phyloP scores from a whole-genome alignment of 371 early-diverging fungal species.

The Conidiobolus incongruus region DNA sequence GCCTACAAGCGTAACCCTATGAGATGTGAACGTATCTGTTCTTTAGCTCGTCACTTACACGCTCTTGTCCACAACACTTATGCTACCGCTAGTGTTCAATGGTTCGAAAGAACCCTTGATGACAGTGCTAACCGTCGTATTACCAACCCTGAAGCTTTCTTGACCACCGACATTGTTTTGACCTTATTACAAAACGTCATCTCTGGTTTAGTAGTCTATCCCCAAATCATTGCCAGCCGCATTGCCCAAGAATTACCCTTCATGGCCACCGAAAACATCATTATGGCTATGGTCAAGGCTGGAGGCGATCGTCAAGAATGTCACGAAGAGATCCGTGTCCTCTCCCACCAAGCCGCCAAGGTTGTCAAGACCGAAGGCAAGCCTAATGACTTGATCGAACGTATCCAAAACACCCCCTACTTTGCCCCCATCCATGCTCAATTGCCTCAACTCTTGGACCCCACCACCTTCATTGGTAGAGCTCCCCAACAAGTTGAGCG shows the following conservation, averaged over 20 bases:
- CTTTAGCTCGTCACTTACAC: constrained; percentile 89
- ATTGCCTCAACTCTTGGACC: constrained; percentile 63
- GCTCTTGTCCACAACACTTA: constrained; percentile 69
- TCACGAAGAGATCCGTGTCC: constrained; percentile 90
- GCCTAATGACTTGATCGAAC: constrained; percentile 85
- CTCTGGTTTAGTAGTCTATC: constrained; percentile 92
- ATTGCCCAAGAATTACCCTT: constrained; percentile 91
- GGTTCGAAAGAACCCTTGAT: constrained; percentile 94
- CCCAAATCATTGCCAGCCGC: constrained; percentile 75
- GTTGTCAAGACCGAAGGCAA: constrained; percentile 82
- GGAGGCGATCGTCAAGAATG: constrained; percentile 92
- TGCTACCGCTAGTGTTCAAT: constrained; percentile 79
- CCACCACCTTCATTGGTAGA: constrained; percentile 81
- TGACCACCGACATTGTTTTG: constrained; percentile 87
- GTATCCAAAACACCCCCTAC: constrained; percentile 59
- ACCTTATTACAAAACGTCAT: constrained; percentile 86
- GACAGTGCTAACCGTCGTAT: constrained; percentile 94
- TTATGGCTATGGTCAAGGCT: constrained; percentile 95
- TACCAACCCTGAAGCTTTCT: constrained; percentile 87
- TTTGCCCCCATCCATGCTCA: constrained; percentile 52
- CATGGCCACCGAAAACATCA: constrained; percentile 97
- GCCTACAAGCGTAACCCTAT: constrained; percentile 99
- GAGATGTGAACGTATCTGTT: constrained; percentile 92
- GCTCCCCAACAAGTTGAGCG: constrained; percentile 83
- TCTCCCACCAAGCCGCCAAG: constrained; percentile 78